Base-by-base conservation (phyloP, 2,329 filamentous ascomycete genomes). In the Neocucurbitaria cava region DNA sequence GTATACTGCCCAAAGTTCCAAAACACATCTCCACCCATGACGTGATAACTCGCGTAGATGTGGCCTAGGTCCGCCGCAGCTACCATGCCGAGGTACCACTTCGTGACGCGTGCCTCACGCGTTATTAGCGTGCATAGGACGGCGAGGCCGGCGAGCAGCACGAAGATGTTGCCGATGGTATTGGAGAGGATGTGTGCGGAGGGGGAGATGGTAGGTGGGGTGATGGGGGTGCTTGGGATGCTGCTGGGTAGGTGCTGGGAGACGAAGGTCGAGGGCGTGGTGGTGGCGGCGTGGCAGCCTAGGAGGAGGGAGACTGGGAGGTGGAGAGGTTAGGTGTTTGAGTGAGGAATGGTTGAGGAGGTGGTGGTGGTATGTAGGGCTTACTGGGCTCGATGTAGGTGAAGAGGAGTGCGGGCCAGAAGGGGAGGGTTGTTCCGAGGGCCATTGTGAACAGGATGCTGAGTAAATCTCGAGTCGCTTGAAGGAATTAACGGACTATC, bases 341-440 rank as follows among this genome's bases (percentile, higher is more conserved):
- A 11, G 11, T 15, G 5, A 11, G 9, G 11, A 31, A 31, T 31
- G 3, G 8, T 11, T 31, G 28, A 11, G 9, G 28, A 15, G 28
- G 28, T 31, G 28, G 28, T 26, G 9, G 24, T n/a, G n/a, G n/a
- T n/a, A n/a, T n/a, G n/a, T 26, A 26, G 5, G 20, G 49, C 66
- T 61, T 62, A 69, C 68, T 28, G 6, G 68, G 64, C 54, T 72
- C 62, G 10, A 72, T 43, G 49, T 68, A 70, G 18, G 62, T 63
- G 54, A 69, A 68, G 11, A 72, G 44, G 1, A 72, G 51, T 15
- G 68, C 69, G 7, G 61, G 66, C 65, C 64, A 70, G 46, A 57
- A 38, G 9, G 66, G 65, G 7, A 72, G 50, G 9, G 53, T 54
- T 9, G 61, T 70, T 30, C 66, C 66, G 31, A 70, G 62, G 11